A percentile compares a stretch with the other conserved stretches of the same genome.
Evolutionary conservation across 2,329 filamentous ascomycete species (phyloP).

Genomic region (Aspergillus ustus): DNA sequence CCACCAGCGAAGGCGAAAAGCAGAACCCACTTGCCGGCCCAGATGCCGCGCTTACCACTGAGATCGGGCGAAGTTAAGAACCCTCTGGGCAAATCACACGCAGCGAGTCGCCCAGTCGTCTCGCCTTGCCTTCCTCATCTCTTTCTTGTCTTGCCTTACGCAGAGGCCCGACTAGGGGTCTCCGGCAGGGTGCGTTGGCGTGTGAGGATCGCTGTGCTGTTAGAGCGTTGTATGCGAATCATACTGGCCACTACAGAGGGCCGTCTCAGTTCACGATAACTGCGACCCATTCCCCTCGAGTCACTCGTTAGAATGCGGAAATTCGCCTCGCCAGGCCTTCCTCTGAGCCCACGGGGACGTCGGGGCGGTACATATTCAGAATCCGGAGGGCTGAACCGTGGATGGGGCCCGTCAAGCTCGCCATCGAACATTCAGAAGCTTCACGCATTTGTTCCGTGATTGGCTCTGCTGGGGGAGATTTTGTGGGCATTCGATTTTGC

Average conservation of each 20-base stretch:
- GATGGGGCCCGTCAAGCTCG: conserved; percentile 17
- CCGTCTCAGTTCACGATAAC: neutral
- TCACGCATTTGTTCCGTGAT: neutral
- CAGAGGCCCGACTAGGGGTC: neutral
- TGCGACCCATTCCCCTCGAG: neutral
- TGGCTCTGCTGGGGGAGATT: neutral
- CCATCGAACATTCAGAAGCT: conserved; percentile 1
- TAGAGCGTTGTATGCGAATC: neutral
- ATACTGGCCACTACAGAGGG: neutral
- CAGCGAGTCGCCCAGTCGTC: neutral
- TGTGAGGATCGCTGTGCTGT: neutral
- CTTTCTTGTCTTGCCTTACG: neutral
- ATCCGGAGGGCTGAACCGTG: conserved; percentile 8
- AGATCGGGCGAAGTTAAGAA: neutral
- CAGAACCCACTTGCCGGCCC: conserved; percentile 4
- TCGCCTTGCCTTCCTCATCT: conserved; percentile 9
- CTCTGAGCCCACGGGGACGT: neutral
- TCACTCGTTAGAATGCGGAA: neutral
- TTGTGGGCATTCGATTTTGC: neutral
- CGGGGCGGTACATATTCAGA: neutral
- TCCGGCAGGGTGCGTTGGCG: neutral
- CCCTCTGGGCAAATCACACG: neutral
- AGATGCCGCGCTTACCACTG: neutral
- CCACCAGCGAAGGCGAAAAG: conserved; percentile 11
- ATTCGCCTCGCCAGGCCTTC: neutral